A percentile compares a stretch with the other conserved stretches of the same genome.
Evolutionary conservation across 2,329 filamentous ascomycete species (phyloP).

Genomic region (Aspergillus sp.): DNA sequence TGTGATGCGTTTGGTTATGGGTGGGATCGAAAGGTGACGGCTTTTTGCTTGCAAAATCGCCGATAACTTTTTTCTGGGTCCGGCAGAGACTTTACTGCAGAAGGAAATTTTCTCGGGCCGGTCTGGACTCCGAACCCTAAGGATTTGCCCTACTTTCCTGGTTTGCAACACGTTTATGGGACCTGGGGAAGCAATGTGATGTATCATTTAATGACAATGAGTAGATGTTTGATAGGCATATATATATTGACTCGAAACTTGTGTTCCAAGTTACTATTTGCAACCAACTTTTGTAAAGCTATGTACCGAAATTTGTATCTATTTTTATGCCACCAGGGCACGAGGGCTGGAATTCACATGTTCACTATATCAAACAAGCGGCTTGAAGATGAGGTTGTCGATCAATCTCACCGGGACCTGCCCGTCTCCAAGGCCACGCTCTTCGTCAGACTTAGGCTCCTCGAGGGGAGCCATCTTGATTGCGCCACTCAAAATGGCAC

Average conservation of each 20-base stretch:
- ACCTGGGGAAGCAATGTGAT: no score
- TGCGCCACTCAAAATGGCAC: constrained; percentile 83
- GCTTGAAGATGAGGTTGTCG: constrained; percentile 77
- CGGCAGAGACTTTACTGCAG: constrained; percentile 6
- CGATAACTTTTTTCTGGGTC: constrained; percentile 9
- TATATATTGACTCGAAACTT: no score
- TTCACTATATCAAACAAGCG: constrained; percentile 12
- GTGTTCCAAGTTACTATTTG: no score
- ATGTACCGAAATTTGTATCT: no score
- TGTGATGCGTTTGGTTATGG: constrained; percentile 3
- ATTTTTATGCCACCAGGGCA: no score
- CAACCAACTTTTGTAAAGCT: no score
- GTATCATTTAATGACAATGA: not conserved
- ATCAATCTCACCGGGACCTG: constrained; percentile 80
- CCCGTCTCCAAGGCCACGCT: constrained; percentile 64
- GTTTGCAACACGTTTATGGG: constrained; percentile 1
- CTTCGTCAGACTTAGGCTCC: constrained; percentile 63
- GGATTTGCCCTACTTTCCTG: constrained; percentile 27
- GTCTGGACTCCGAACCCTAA: constrained; percentile 21
- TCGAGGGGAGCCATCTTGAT: constrained; percentile 85
- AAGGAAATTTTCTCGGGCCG: constrained; percentile 32
- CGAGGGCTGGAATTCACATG: not conserved
- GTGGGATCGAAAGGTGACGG: constrained; percentile 11
- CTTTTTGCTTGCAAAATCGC: constrained; percentile 4
- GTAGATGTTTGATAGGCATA: no score